Evolutionary conservation across 345 rosid species (phyloP).

Genomic region (Dovyalis caffra): DNA sequence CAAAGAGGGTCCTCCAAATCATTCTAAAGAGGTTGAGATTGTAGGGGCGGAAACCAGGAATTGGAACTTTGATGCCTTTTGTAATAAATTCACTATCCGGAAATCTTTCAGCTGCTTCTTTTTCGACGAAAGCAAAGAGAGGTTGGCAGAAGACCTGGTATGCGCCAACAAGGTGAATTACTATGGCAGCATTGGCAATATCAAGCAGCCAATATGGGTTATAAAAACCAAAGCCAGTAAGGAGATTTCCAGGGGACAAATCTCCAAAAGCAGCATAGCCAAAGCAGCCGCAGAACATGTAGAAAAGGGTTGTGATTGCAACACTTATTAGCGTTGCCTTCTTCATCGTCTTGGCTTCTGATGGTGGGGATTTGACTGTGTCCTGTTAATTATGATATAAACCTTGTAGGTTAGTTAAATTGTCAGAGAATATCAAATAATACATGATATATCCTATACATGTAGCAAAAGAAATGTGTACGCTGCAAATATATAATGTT

Average conservation of each 20-base stretch:
- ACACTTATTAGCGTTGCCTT: slow-evolving; percentile 70
- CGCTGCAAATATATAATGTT: neutral
- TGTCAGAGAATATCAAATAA: neutral
- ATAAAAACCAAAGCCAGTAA: slow-evolving; percentile 73
- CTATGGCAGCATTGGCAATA: slow-evolving; percentile 80
- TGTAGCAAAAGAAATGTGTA: neutral
- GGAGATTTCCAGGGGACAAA: slow-evolving; percentile 69
- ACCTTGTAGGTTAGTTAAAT: neutral
- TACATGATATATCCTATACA: neutral
- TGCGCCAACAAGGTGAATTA: slow-evolving; percentile 79
- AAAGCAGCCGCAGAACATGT: slow-evolving; percentile 84
- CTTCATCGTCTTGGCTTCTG: slow-evolving; percentile 82
- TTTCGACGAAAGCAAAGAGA: slow-evolving; percentile 75
- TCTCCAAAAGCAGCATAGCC: slow-evolving; percentile 96
- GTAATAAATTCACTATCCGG: slow-evolving; percentile 61
- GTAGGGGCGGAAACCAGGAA: slow-evolving; percentile 45
- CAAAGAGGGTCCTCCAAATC: slow-evolving; percentile 85
- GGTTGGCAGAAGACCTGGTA: slow-evolving; percentile 97
- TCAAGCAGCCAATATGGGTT: slow-evolving; percentile 91
- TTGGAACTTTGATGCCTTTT: slow-evolving; percentile 50
- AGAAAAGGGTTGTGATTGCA: slow-evolving; percentile 73
- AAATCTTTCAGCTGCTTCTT: slow-evolving; percentile 38
- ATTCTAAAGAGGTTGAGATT: slow-evolving; percentile 69
- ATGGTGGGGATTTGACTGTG: slow-evolving; percentile 59
- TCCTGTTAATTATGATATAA: slow-evolving; percentile 36